These are phyloP conservation scores for Bryoglossum gracile DNA, from an alignment of 495 filamentous ascomycete species.

Conservation along the genomic window DNA sequence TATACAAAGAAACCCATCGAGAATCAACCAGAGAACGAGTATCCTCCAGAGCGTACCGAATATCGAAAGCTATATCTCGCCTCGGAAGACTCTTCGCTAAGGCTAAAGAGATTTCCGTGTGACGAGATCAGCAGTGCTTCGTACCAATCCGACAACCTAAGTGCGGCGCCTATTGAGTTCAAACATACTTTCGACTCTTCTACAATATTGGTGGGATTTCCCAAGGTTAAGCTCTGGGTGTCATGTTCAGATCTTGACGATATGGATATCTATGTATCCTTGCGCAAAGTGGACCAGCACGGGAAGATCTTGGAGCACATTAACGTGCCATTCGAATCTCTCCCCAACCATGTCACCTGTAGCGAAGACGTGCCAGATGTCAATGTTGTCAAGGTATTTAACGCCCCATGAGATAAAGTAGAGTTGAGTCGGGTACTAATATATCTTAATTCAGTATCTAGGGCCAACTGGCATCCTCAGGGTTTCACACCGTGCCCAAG, in stretches of 20 bases:
- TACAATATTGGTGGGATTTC: constrained; percentile 25
- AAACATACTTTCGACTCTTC: constrained; percentile 26
- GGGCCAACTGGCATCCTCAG: no score
- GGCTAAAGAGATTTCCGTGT: constrained; percentile 19
- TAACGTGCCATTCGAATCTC: constrained; percentile 28
- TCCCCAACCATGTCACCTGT: neutral
- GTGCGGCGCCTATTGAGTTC: neutral
- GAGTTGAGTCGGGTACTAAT: no score
- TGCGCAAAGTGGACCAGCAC: constrained; percentile 32
- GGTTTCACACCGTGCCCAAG: no score
- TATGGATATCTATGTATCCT: constrained; percentile 32
- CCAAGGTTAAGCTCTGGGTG: constrained; percentile 29
- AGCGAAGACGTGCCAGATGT: neutral
- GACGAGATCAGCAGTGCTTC: neutral
- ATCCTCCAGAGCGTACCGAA: constrained; percentile 29
- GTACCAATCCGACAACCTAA: constrained; percentile 1
- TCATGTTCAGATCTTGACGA: constrained; percentile 33
- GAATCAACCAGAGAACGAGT: constrained; percentile 26
- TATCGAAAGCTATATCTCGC: constrained; percentile 31
- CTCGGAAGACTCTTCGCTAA: no score
- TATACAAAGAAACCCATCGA: constrained; percentile 6
- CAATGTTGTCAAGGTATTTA: constrained; percentile 19
- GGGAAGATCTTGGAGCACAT: constrained; percentile 30
- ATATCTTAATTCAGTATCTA: no score
- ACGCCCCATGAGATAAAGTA: no score